Evolutionary conservation across 2,329 filamentous ascomycete species (phyloP), one percentile per base, ranked within the genome.

Genomic region (Tolypocladium inflatum): DNA sequence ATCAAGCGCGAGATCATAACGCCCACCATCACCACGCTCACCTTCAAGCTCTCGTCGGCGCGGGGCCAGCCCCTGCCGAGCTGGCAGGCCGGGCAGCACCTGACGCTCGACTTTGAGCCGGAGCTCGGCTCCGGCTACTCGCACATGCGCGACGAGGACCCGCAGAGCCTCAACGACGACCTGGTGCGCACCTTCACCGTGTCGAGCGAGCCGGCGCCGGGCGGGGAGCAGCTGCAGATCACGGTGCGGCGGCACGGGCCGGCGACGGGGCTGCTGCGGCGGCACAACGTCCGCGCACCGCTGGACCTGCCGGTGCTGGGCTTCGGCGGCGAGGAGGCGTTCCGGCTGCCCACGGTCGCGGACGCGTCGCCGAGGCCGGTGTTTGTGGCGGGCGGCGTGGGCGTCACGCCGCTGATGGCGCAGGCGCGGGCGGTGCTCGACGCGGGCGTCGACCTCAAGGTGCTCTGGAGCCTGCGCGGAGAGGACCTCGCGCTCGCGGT

Each of bases 61-160:
- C 50, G 55, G 5, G 58, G 59, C 21, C 54, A 55, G 21, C 19
- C 54, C 13, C 48, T 62, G 2, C 68, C 70, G 33, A 55, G 55
- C 1, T 91, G 89, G 82, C 76, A 71, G 30, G 76, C 89, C 0
- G 91, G 90, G 0, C 89, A 95, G 66, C 90, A 94, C 71, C 81
- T 89, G 21, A 91, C 89, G 1, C 71, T 96, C 2, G 85, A 89
- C 60, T 91, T 95, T 65, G 76, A 79, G 15, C 70, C 77, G 0
- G 85, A 92, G 64, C 74, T 96, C 1, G 84, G 88, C 62, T 70
- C 78, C 13, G 91, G 91, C 0, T 96, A 91, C 70, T 83, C 80
- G 54, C 91, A 96, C 68, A 96, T 96, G 91, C 78, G 85, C 3
- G 86, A 95, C 62, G 84, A 88, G 58, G 90, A 95, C 63, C 91